Conservation (phyloP, 805 yeast genomes). For the Kuraishia ogatae region DNA sequence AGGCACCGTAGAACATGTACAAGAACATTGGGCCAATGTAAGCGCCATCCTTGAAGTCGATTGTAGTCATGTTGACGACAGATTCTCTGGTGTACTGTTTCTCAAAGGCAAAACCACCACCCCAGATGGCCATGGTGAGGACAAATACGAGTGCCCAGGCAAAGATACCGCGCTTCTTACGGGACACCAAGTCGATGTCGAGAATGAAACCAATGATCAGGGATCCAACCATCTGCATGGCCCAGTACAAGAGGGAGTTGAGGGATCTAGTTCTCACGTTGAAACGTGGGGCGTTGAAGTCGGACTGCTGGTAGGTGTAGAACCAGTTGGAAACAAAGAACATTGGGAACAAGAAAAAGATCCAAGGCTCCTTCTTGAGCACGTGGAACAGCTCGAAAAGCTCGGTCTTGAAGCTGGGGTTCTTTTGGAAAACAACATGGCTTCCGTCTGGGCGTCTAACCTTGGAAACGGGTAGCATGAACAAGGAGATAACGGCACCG, state of each 20-base stretch:
- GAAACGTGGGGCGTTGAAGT: slow-evolving; percentile 42
- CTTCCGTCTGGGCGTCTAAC: slow-evolving; percentile 20
- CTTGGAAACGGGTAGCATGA: slow-evolving; percentile 38
- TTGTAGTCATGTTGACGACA: slow-evolving; percentile 4
- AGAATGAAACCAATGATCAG: slow-evolving; percentile 33
- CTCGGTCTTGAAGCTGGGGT: slow-evolving; percentile 32
- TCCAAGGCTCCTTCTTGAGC: slow-evolving; percentile 22
- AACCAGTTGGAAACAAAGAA: slow-evolving; percentile 55
- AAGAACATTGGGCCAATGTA: slow-evolving; percentile 55
- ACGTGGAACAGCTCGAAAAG: slow-evolving; percentile 24
- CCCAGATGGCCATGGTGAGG: slow-evolving; percentile 41
- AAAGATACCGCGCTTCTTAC: slow-evolving; percentile 33
- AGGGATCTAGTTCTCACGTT: slow-evolving; percentile 49
- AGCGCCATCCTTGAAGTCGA: slow-evolving; percentile 36
- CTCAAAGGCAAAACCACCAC: slow-evolving; percentile 32
- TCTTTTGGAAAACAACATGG: slow-evolving; percentile 32
- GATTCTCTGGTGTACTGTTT: neutral
- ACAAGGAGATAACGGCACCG: slow-evolving; percentile 36
- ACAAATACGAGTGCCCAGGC: slow-evolving; percentile 32
- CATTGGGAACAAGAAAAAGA: slow-evolving; percentile 44
- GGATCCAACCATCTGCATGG: slow-evolving; percentile 48
- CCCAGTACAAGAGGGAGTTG: slow-evolving; percentile 50
- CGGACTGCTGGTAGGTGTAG: slow-evolving; percentile 52
- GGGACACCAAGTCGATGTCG: slow-evolving; percentile 29
- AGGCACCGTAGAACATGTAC: slow-evolving; percentile 53